Evolutionary conservation across 805 yeast species (phyloP).

Genomic region (Saccharomyces jurei): DNA sequence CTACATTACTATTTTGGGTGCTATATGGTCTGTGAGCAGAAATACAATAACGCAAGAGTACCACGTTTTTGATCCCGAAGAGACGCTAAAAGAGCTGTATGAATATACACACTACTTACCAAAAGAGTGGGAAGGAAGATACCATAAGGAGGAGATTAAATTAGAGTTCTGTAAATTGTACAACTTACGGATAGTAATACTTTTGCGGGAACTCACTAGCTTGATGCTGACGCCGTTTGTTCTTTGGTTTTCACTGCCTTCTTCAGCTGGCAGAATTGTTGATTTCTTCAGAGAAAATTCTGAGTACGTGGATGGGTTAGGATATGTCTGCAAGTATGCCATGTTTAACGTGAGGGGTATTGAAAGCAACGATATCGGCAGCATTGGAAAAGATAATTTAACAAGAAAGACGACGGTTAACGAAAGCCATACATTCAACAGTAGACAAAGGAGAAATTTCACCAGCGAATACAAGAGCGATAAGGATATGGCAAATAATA

Average conservation of each 20-base stretch:
- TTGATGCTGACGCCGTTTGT: slow-evolving; percentile 80
- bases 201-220: slow-evolving; percentile 73
- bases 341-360: slow-evolving; percentile 59
- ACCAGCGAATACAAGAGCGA: slow-evolving; percentile 11
- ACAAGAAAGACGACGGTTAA: slow-evolving; percentile 5
- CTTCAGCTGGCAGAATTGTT: slow-evolving; percentile 62
- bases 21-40: slow-evolving; percentile 77
- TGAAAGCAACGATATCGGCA: slow-evolving; percentile 38
- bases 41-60: slow-evolving; percentile 58
- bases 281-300: slow-evolving; percentile 89
- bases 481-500: slow-evolving; percentile 45
- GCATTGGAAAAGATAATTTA: slow-evolving; percentile 10
- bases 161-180: slow-evolving; percentile 72
- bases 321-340: slow-evolving; percentile 90
- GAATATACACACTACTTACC: slow-evolving; percentile 90
- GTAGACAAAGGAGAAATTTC: slow-evolving; percentile 5
- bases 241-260: slow-evolving; percentile 77
- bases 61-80: slow-evolving; percentile 87
- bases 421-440: slow-evolving; percentile 3
- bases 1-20: slow-evolving; percentile 82
- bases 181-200: slow-evolving; percentile 61
- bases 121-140: slow-evolving; percentile 71
- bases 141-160: slow-evolving; percentile 80
- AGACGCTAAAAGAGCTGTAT: slow-evolving; percentile 68
- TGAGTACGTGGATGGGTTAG: slow-evolving; percentile 87